These are phyloP conservation scores for Cyclotella kingstonii DNA, from an alignment of 108 stramenopile species.

Conservation along the genomic window DNA sequence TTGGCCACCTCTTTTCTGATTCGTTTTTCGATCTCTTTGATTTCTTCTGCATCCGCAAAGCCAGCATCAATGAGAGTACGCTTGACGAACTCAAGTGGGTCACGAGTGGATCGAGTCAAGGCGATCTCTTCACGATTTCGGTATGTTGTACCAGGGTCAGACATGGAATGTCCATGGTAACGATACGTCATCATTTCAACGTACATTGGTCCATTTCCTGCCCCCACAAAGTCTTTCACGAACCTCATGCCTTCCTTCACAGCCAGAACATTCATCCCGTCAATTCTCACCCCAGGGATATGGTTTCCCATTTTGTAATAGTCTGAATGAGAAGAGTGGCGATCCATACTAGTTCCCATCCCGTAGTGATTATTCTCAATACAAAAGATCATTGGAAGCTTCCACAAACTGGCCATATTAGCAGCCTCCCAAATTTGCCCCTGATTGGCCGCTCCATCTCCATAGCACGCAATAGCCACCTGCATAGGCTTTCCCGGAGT, in stretches of 20 bases:
- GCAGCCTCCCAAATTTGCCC: constrained; percentile 99
- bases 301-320: constrained; percentile 99
- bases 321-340: constrained; percentile 91
- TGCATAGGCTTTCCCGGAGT: constrained; percentile 91
- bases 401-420: constrained; percentile 94
- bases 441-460: constrained; percentile 99
- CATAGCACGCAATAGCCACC: constrained; percentile 97
- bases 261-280: constrained; percentile 99
- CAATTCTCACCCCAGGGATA: constrained; percentile 96
- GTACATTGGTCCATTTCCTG: constrained; percentile 98
- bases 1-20: constrained; percentile 93
- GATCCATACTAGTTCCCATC: constrained; percentile 98
- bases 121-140: constrained; percentile 99
- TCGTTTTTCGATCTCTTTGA: constrained; percentile 95
- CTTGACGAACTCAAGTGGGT: constrained; percentile 98
- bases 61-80: constrained; percentile 88
- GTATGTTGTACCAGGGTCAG: constrained; percentile 99
- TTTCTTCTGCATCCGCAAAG: constrained; percentile 88
- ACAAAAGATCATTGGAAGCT: constrained; percentile 98
- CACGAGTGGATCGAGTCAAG: constrained; percentile 92
- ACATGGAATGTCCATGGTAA: constrained; percentile 99
- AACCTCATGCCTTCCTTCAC: constrained; percentile 96
- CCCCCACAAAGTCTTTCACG: constrained; percentile 90
- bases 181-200: constrained; percentile 98
- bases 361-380: constrained; percentile 99